Percentiles rank a stretch among this genome's conserved stretches.
phyloP scores from a whole-genome alignment of 768 basidiomycete species.

The Lactarius tabidus region DNA sequence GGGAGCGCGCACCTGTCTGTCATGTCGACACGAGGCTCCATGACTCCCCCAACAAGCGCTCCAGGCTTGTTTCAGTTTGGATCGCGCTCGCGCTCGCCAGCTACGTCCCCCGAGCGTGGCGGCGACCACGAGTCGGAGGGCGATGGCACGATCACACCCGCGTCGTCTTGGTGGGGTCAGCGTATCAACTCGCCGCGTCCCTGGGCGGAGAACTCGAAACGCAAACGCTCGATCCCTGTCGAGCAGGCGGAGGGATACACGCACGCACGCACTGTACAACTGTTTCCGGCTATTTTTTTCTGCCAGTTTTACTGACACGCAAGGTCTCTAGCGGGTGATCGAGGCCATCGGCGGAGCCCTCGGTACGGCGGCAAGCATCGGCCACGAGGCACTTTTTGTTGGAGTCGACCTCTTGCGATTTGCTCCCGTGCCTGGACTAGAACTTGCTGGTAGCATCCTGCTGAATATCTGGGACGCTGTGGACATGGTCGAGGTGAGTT shows the following conservation, averaged over 20 bases:
- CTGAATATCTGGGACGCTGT: slow-evolving; percentile 63
- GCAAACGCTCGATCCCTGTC: slow-evolving; percentile 28
- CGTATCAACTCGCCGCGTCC: slow-evolving; percentile 26
- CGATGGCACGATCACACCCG: slow-evolving; percentile 4
- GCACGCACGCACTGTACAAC: slow-evolving; percentile 31
- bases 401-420: slow-evolving; percentile 45
- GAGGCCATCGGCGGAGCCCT: slow-evolving; percentile 36
- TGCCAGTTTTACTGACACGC: background rate
- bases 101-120: slow-evolving; percentile 6
- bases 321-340: slow-evolving; percentile 26
- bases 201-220: slow-evolving; percentile 28
- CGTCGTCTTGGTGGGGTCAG: slow-evolving; percentile 29
- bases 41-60: background rate
- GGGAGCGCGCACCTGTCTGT: slow-evolving; percentile 19
- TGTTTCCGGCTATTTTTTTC: background rate
- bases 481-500: slow-evolving; percentile 51
- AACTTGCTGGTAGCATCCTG: slow-evolving; percentile 47
- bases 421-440: slow-evolving; percentile 54
- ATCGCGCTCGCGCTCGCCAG: slow-evolving; percentile 3
- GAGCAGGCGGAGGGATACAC: slow-evolving; percentile 32
- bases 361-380: slow-evolving; percentile 39
- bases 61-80: slow-evolving; percentile 8
- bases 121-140: slow-evolving; percentile 12
- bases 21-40: slow-evolving; percentile 5
- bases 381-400: slow-evolving; percentile 43